Conservation (phyloP, 1,284 basidiomycete genomes). For the Boletellus deceptivus region DNA sequence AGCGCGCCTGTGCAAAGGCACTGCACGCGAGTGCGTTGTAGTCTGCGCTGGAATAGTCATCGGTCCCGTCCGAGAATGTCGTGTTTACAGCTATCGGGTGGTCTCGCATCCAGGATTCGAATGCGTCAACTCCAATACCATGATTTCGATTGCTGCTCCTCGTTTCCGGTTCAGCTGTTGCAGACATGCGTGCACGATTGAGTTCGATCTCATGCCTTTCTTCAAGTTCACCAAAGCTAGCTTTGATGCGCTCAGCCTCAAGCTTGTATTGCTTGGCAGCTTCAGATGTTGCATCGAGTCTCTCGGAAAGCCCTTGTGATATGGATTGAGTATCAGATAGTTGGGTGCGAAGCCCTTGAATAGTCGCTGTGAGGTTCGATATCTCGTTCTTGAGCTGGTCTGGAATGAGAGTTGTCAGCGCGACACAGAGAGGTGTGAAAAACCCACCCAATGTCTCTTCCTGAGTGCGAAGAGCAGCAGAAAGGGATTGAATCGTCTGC, state of each 20-base stretch:
- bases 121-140: neutral
- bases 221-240: neutral
- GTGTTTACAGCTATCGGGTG: neutral
- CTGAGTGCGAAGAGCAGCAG: neutral
- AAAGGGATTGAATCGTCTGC: slow-evolving; percentile 1
- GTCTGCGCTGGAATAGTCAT: neutral
- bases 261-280: neutral
- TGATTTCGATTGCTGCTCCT: neutral
- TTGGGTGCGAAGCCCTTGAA: neutral
- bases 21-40: slow-evolving; percentile 6
- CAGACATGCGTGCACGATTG: neutral
- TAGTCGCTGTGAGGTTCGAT: neutral
- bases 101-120: slow-evolving; percentile 5
- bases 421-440: too few species aligned
- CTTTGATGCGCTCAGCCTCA: neutral
- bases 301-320: neutral
- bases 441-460: neutral
- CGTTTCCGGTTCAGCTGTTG: neutral
- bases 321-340: slow-evolving; percentile 1
- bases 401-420: neutral
- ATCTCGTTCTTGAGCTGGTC: slow-evolving; percentile 4
- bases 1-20: slow-evolving; percentile 4
- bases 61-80: neutral
- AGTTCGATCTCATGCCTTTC: slow-evolving; percentile 1
- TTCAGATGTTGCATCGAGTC: slow-evolving; percentile 1